Conservation (phyloP, 768 basidiomycete species). For the Multifurca ochricompacta region DNA sequence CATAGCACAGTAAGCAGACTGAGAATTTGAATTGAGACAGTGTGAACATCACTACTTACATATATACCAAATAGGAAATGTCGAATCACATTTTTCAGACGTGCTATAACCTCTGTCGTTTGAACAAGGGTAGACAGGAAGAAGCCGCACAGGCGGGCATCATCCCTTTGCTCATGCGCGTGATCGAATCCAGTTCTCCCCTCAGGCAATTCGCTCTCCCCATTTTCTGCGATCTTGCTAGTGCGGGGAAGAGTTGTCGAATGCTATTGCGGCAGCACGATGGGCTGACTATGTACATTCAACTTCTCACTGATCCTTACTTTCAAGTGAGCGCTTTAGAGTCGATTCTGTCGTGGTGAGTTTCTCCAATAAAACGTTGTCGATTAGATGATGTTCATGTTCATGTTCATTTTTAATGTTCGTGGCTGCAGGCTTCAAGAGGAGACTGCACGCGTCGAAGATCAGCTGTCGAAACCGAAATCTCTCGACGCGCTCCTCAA, state of each 20-base stretch:
- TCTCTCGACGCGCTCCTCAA: constrained; percentile 62
- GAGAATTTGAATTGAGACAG: too few species aligned
- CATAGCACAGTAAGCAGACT: constrained; percentile 63
- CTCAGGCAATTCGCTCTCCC: constrained; percentile 96
- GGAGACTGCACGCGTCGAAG: constrained; percentile 90
- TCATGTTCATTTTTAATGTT: too few species aligned
- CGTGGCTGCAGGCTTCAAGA: constrained; percentile 73
- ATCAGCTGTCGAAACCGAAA: constrained; percentile 62
- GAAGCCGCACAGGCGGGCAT: constrained; percentile 96
- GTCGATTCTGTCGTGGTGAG: constrained; percentile 81
- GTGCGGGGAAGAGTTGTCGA: constrained; percentile 89
- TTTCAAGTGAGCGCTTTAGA: constrained; percentile 92
- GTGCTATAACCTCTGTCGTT: constrained; percentile 90
- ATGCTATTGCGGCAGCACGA: constrained; percentile 89
- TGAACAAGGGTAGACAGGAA: constrained; percentile 92
- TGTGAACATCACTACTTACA: too few species aligned
- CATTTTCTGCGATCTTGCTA: constrained; percentile 92
- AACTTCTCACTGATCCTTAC: constrained; percentile 75
- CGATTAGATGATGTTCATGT: too few species aligned
- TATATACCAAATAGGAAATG: too few species aligned
- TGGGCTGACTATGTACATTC: constrained; percentile 75
- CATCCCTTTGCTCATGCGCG: constrained; percentile 82
- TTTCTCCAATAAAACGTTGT: background rate
- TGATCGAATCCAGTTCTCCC: constrained; percentile 83
- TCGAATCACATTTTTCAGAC: constrained; percentile 97